Base-by-base conservation (phyloP, 805 yeast species). In the Yamadazyma sp. region DNA sequence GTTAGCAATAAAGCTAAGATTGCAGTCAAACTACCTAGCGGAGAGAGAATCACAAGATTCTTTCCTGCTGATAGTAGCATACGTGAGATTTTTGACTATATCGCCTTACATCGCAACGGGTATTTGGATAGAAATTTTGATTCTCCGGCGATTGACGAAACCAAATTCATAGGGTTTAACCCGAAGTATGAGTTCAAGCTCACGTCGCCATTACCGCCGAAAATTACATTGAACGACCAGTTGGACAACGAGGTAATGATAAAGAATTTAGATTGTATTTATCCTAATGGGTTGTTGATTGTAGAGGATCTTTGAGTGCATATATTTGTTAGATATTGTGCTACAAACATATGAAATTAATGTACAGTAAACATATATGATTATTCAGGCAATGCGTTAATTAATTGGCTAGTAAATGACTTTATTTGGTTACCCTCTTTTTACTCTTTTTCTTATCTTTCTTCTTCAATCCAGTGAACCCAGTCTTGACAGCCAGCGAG, bases 381-480 rank as follows among this genome's bases (percentile, higher is more conserved):
- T n/a, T n/a, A n/a, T n/a, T n/a, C n/a, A n/a, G n/a, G n/a, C n/a
- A n/a, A n/a, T n/a, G n/a, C n/a, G n/a, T n/a, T n/a, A n/a, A n/a
- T n/a, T n/a, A n/a, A n/a, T n/a, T n/a, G n/a, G n/a, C n/a, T n/a
- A n/a, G n/a, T n/a, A n/a, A n/a, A n/a, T n/a, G n/a, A n/a, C n/a
- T n/a, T n/a, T n/a, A n/a, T n/a, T n/a, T n/a, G n/a, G n/a, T n/a
- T n/a, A n/a, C n/a, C n/a, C 63, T 70, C 55, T 73, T 70, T 66
- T 77, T 80, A 65, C 73, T 75, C 70, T 79, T 81, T 62, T 80
- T 80, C 70, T 86, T 87, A 42, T 84, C 87, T 67, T 86, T 88
- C 75, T 83, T 86, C 55, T 79, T 75, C 58, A 90, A 71, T 1
- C 95, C 96, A 3, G 66, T 65, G 59, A 85, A 78, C 4, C 93